Percentiles rank a stretch among this genome's conserved stretches.
Evolutionary conservation across 495 filamentous ascomycete genomes (phyloP).

Genomic region (Trichoderma virens): DNA sequence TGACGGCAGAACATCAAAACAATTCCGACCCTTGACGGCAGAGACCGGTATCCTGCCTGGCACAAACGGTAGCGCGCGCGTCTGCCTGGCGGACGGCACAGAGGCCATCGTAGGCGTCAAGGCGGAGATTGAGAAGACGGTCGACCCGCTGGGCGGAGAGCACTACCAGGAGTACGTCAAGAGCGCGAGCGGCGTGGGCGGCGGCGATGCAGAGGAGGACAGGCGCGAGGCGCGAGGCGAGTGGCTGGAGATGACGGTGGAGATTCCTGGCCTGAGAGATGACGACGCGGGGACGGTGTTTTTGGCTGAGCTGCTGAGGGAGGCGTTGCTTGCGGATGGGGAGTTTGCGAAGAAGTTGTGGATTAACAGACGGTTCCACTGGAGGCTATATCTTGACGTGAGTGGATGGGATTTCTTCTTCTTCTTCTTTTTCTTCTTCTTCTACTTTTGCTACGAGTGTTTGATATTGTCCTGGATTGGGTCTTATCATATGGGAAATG

Average conservation of each 20-base stretch:
- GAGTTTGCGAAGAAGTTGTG: slow-evolving; percentile 61
- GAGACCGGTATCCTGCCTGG: slow-evolving; percentile 83
- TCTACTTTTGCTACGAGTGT: no score
- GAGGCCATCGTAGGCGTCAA: slow-evolving; percentile 95
- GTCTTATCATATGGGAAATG: neutral
- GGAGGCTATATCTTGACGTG: slow-evolving; percentile 94
- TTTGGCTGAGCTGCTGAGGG: slow-evolving; percentile 75
- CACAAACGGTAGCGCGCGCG: slow-evolving; percentile 83
- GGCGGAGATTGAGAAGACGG: slow-evolving; percentile 75
- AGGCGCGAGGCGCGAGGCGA: slow-evolving; percentile 32
- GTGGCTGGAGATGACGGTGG: slow-evolving; percentile 79
- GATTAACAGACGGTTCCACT: slow-evolving; percentile 88
- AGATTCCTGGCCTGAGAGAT: slow-evolving; percentile 80
- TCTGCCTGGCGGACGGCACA: slow-evolving; percentile 90
- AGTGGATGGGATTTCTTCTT: slow-evolving; percentile 25
- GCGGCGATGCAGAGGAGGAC: slow-evolving; percentile 21
- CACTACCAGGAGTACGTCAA: slow-evolving; percentile 22
- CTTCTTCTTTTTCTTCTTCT: neutral
- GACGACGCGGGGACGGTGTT: slow-evolving; percentile 89
- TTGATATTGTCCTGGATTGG: no score
- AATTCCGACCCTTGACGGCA: slow-evolving; percentile 85
- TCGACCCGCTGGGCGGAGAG: slow-evolving; percentile 21
- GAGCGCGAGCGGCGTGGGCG: slow-evolving; percentile 17
- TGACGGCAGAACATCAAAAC: slow-evolving; percentile 70
- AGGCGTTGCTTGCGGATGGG: slow-evolving; percentile 72